phyloP scores from a whole-genome alignment of 768 basidiomycete species.

The Panaeolus cyanescens region DNA sequence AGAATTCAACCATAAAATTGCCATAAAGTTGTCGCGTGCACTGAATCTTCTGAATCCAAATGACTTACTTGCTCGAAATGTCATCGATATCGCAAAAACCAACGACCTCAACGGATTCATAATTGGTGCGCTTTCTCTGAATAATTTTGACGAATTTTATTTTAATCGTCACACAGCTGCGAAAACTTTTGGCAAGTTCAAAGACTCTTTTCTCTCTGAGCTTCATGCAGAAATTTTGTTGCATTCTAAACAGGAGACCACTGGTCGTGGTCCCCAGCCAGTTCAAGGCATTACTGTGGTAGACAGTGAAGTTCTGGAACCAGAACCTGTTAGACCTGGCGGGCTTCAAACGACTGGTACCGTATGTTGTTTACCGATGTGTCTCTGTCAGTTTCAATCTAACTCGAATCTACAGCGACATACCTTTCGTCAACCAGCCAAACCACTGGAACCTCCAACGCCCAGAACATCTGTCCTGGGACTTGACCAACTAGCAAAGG shows the following conservation, averaged over 20 bases:
- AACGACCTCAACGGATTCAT: constrained; percentile 67
- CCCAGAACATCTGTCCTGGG: constrained; percentile 83
- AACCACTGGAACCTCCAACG: constrained; percentile 73
- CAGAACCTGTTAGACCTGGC: constrained; percentile 75
- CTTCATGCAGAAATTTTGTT: constrained; percentile 79
- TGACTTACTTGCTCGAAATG: constrained; percentile 75
- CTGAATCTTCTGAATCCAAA: constrained; percentile 85
- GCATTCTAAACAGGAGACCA: constrained; percentile 66
- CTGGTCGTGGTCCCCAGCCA: constrained; percentile 55
- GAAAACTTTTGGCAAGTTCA: constrained; percentile 84
- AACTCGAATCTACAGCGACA: constrained; percentile 55
- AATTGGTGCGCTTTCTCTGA: constrained; percentile 48
- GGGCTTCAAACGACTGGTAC: constrained; percentile 73
- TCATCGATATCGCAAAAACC: constrained; percentile 79
- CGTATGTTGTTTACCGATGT: constrained; percentile 35
- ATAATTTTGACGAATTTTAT: neutral
- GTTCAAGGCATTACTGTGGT: constrained; percentile 78
- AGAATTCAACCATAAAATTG: constrained; percentile 67
- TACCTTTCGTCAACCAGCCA: constrained; percentile 77
- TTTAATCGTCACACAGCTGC: constrained; percentile 50
- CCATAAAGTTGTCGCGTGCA: constrained; percentile 78
- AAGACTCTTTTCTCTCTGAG: constrained; percentile 74
- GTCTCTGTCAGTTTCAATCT: neutral
- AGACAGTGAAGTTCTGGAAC: constrained; percentile 81
- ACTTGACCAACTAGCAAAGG: constrained; percentile 83